Conservation (phyloP, 768 basidiomycete species). For the Leccinum boreale region DNA sequence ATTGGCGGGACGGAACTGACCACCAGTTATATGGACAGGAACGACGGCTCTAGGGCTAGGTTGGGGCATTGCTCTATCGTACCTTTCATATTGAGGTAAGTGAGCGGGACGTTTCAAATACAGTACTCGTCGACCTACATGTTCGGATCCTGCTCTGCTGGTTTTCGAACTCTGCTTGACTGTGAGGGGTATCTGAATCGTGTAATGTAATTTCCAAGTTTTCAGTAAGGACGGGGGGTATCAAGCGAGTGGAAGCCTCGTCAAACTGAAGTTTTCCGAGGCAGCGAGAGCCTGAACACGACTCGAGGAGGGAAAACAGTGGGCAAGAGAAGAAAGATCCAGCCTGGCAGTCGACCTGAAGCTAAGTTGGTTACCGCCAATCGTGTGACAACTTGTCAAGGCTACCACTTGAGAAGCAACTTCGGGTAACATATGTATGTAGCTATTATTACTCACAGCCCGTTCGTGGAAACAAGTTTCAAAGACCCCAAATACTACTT, state of each 20-base stretch:
- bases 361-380: constrained; percentile 17
- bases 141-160: constrained; percentile 50
- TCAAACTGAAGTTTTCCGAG: constrained; percentile 16
- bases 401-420: neutral
- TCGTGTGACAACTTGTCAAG: constrained; percentile 14
- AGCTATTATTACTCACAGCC: neutral
- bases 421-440: constrained; percentile 15
- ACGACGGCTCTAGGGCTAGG: constrained; percentile 55
- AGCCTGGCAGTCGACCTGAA: neutral
- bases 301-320: constrained; percentile 5
- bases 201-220: constrained; percentile 2
- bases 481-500: too few relatives aligned
- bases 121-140: constrained; percentile 46
- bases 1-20: constrained; percentile 27
- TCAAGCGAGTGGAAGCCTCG: constrained; percentile 32
- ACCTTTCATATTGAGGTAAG: constrained; percentile 38
- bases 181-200: constrained; percentile 31
- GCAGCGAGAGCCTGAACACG: constrained; percentile 19
- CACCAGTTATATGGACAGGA: constrained; percentile 42
- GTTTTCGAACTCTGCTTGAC: constrained; percentile 35
- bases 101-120: constrained; percentile 3
- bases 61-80: constrained; percentile 53
- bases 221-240: constrained; percentile 10
- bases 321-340: neutral
- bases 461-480: neutral